Base-by-base conservation (phyloP, 2,329 filamentous ascomycete genomes). In the Ascochyta koolunga region DNA sequence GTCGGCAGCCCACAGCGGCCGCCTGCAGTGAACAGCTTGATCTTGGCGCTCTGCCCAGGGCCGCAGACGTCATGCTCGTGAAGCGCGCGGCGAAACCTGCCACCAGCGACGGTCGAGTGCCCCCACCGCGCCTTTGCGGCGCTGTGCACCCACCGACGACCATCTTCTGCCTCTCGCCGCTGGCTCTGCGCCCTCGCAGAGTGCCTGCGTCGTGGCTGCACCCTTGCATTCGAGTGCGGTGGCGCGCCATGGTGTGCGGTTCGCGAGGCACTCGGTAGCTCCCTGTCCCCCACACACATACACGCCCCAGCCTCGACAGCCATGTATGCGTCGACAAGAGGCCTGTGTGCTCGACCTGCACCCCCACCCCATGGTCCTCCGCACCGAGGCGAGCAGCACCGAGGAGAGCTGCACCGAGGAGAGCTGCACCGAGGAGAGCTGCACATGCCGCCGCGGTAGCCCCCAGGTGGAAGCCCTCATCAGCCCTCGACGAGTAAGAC, bases 401-500 rank as follows among this genome's bases (percentile, higher is more conserved):
- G n/a, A n/a, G n/a, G n/a, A n/a, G n/a, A n/a, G n/a, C n/a, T n/a
- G n/a, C n/a, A n/a, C n/a, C n/a, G n/a, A n/a, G n/a, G n/a, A n/a
- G n/a, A n/a, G n/a, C n/a, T n/a, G n/a, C n/a, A n/a, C n/a, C n/a
- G n/a, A n/a, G n/a, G n/a, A 62, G 64, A 54, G 49, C 31, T 37
- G 62, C 56, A 4, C 68, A 72, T 51, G 67, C 64, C 18, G 59
- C 68, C 45, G 67, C 70, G 40, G 66, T 67, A 24, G 79, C 80
- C 42, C 83, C 84, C 2, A 78, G 81, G 67, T 86, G 84, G 83
- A 75, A 83, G 44, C 83, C 84, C 39, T 82, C 82, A 33, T 81
- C 80, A 18, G 79, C 82, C 31, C 76, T 87, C 45, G 85, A 87
- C 73, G 83, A 86, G 82, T 85, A 79, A 63, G 78, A 54, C 25